Base-by-base conservation (phyloP, 2,329 filamentous ascomycete genomes). In the Arthrobotrys entomopaga region DNA sequence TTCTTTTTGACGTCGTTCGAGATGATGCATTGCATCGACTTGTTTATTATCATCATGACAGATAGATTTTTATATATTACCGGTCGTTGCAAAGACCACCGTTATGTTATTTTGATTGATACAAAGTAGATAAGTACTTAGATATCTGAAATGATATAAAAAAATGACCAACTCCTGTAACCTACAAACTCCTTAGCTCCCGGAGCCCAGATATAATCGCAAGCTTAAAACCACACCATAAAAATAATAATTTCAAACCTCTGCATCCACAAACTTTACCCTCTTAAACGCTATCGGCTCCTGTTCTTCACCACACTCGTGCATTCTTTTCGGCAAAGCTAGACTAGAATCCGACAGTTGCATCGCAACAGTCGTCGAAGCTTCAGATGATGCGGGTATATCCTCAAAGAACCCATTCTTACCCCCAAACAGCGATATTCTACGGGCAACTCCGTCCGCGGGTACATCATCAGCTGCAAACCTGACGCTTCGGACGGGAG, bases 371-470 rank as follows among this genome's bases (percentile, higher is more conserved):
- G 2, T 52, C 26, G 58, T 20, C 11, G 16, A n/a, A 13, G 26
- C 16, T 20, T 40, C 24, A 2, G 26, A 16, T 13, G 29, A 3
- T 19, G 20, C 19, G 0, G 49, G 34, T 46, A 48, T 6, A 38
- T 65, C 60, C 38, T 65, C 50, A 15, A 65, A 40, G 15, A 65
- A 46, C 8, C 60, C 60, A 49, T 56, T 65, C 50, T 13, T 48
- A 7, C 60, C 50, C 13, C 60, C 50, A 20, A 65, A 65, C n/a
- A 65, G 24, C 40, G 60, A 65, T 15, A 65, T 40, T 19, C 50
- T 46, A 10, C 46, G 43, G 8, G 24, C 34, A 16, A n/a, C 6
- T 20, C n/a, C 16, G 11, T 40, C 52, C 16, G n/a, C 3, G 2
- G 20, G n/a, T 3, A 16, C 13, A 22, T 22, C 46, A 20, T 20